Evolutionary conservation across 768 basidiomycete species (phyloP).

Genomic region (Saitozyma sp.): DNA sequence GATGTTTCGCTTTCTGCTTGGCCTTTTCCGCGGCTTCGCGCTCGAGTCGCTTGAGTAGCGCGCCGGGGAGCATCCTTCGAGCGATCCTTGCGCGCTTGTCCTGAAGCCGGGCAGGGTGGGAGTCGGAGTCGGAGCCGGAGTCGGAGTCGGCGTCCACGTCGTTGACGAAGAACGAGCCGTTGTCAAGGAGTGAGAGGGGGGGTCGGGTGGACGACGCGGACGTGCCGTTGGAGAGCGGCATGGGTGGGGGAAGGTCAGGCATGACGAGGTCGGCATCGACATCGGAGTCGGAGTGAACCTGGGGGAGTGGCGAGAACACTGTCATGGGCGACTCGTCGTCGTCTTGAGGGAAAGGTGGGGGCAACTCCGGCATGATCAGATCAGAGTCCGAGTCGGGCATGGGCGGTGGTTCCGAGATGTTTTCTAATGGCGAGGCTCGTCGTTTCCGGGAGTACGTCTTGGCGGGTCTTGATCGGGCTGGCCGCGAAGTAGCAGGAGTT

Average conservation of each 20-base stretch:
- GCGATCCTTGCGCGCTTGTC: constrained; percentile 38
- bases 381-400: too few species aligned
- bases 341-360: background rate
- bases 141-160: background rate
- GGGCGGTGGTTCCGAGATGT: too few species aligned
- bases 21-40: constrained; percentile 33
- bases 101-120: background rate
- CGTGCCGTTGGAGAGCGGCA: too few species aligned
- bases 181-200: background rate
- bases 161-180: background rate
- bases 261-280: too few species aligned
- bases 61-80: constrained; percentile 60
- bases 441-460: background rate
- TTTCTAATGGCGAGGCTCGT: background rate
- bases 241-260: too few species aligned
- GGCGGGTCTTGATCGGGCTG: too few species aligned
- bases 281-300: too few species aligned
- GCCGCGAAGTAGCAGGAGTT: too few species aligned
- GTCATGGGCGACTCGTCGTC: background rate
- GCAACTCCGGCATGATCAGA: background rate
- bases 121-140: background rate
- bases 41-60: constrained; percentile 57
- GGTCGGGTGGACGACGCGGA: too few species aligned
- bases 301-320: background rate
- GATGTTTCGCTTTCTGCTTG: constrained; percentile 11